Percentiles rank a stretch among this genome's conserved stretches.
Conservation (phyloP, 768 basidiomycete genomes). For the Psilocybe tampanensis region DNA sequence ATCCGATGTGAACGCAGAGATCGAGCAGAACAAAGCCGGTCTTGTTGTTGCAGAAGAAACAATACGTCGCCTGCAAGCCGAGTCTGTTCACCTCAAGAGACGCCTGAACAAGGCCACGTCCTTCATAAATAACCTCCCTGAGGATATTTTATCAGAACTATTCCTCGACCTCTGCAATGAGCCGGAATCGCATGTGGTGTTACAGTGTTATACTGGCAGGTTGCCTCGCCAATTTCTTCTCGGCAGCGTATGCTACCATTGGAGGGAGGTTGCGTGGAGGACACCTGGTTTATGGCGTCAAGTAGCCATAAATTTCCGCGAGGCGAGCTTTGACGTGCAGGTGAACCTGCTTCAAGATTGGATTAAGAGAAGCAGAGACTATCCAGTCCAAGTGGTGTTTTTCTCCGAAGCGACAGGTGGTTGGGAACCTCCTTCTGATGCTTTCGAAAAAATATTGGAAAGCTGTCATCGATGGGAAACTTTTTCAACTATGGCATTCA, state of each 20-base stretch:
- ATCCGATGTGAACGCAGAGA: neutral
- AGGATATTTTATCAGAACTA: neutral
- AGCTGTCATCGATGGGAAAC: neutral
- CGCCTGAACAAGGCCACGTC: neutral
- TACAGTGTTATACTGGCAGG: neutral
- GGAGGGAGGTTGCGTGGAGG: slow-evolving; percentile 7
- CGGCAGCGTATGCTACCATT: slow-evolving; percentile 7
- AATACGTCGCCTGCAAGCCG: neutral
- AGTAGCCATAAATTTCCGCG: neutral
- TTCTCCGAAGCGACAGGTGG: neutral
- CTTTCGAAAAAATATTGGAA: neutral
- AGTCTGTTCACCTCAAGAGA: neutral
- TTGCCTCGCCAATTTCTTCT: slow-evolving; percentile 1
- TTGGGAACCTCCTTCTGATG: neutral
- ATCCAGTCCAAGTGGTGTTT: neutral
- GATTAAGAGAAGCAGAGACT: neutral
- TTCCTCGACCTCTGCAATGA: neutral
- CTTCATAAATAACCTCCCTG: neutral
- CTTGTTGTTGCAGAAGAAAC: neutral
- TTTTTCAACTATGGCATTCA: neutral
- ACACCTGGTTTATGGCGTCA: slow-evolving; percentile 4
- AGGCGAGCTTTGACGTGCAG: neutral
- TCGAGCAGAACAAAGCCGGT: neutral
- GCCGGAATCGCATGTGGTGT: too few species aligned
- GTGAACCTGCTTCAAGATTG: slow-evolving; percentile 3